These are phyloP conservation scores for Beauveria asiatica DNA, from an alignment of 2,329 filamentous ascomycete genomes.

Conservation along the genomic window DNA sequence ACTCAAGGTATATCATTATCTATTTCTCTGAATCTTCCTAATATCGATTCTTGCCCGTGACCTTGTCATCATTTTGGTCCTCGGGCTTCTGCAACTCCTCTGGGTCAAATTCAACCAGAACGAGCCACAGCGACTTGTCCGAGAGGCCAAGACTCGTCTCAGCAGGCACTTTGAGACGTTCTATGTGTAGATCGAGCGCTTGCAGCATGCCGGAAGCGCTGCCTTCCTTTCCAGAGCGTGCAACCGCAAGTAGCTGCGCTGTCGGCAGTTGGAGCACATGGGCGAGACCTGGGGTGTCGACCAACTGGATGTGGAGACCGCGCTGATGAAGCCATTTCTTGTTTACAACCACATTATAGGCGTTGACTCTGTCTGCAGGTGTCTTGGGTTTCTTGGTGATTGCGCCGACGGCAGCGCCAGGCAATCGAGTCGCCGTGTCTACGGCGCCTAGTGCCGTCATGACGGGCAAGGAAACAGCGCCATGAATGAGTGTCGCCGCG, in stretches of 20 bases:
- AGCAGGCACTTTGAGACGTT: not conserved
- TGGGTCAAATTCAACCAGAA: not conserved
- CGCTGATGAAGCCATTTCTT: conserved; percentile 33
- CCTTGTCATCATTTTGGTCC: no score
- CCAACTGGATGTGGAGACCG: conserved; percentile 28
- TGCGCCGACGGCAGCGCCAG: conserved; percentile 25
- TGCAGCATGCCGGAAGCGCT: conserved; percentile 7
- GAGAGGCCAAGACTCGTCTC: conserved; percentile 4
- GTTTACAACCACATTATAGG: conserved; percentile 34
- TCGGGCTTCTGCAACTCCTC: not conserved
- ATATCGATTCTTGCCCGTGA: no score
- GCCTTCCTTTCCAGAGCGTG: conserved; percentile 8
- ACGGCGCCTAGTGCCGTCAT: conserved; percentile 28
- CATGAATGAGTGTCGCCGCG: conserved; percentile 27
- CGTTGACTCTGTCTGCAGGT: conserved; percentile 30
- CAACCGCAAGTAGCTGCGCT: conserved; percentile 5
- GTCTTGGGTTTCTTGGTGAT: conserved; percentile 31
- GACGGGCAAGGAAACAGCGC: conserved; percentile 31
- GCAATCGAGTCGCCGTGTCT: conserved; percentile 26
- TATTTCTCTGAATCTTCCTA: no score
- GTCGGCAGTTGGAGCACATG: conserved; percentile 12
- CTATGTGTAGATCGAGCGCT: conserved; percentile 1
- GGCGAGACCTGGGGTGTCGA: conserved; percentile 23
- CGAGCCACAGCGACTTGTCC: conserved; percentile 10
- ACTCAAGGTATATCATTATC: no score